These are phyloP conservation scores for Galerina sulciceps DNA, from an alignment of 768 basidiomycete species.

Conservation along the genomic window DNA sequence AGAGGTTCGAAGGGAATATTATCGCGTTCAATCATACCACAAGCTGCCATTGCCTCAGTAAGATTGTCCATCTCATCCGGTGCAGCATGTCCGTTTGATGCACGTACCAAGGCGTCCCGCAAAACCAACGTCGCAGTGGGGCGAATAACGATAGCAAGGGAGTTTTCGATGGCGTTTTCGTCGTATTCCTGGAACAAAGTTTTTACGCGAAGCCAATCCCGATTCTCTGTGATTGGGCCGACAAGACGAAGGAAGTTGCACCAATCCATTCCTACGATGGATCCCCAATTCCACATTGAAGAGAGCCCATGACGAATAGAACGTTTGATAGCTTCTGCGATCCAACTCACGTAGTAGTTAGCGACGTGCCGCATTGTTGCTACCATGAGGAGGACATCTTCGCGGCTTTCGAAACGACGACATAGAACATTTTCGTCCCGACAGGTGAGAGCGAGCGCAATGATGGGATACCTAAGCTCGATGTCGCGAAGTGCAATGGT, in stretches of 20 bases:
- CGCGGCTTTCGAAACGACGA: not conserved
- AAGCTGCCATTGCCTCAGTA: no score
- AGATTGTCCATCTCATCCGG: no score
- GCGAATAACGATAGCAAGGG: no score
- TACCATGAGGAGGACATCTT: not conserved
- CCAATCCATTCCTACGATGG: constrained; percentile 3
- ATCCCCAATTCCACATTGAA: constrained; percentile 8
- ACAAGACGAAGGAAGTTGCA: not conserved
- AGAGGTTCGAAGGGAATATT: no score
- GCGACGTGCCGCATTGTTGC: not conserved
- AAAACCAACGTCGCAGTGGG: no score
- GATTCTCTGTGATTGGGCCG: no score
- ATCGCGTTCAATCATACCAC: no score
- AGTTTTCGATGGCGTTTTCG: no score
- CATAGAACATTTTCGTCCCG: not conserved
- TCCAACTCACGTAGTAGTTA: not conserved
- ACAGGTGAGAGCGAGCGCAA: not conserved
- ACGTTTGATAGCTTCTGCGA: not conserved
- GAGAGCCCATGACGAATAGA: not conserved
- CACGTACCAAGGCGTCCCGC: no score
- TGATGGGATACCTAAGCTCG: not conserved
- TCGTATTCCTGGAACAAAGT: no score
- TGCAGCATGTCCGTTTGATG: no score
- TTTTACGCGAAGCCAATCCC: no score
- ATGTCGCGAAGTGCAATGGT: not conserved